These are phyloP conservation scores for Aspergillus ruber DNA, from an alignment of 2,329 filamentous ascomycete species.

Conservation along the genomic window DNA sequence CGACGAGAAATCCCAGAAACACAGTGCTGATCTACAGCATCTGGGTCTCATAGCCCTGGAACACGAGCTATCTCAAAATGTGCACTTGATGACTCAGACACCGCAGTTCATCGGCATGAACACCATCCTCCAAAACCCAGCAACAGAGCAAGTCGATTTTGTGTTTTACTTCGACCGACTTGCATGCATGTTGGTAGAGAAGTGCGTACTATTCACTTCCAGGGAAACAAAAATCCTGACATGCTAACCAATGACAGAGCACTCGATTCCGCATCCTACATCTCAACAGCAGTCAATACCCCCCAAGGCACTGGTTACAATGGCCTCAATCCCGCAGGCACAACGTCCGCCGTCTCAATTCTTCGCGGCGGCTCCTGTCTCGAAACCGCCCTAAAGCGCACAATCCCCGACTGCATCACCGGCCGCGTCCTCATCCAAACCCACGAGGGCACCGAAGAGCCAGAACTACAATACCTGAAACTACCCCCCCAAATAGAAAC, in stretches of 20 bases:
- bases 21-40: conserved; percentile 70
- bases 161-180: conserved; percentile 96
- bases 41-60: conserved; percentile 67
- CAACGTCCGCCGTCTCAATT: conserved; percentile 78
- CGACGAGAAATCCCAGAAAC: conserved; percentile 74
- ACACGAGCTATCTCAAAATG: conserved; percentile 66
- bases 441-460: conserved; percentile 75
- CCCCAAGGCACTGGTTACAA: conserved; percentile 63
- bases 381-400: conserved; percentile 79
- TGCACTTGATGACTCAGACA: conserved; percentile 67
- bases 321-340: conserved; percentile 64
- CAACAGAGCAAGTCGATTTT: conserved; percentile 78
- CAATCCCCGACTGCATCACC: conserved; percentile 86
- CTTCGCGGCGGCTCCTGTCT: conserved; percentile 83
- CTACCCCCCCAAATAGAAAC: conserved; percentile 65
- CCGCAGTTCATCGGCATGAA: conserved; percentile 81
- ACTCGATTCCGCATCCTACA: conserved; percentile 69
- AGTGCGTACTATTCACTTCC: conserved; percentile 24
- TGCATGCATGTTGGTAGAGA: conserved; percentile 75
- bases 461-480: conserved; percentile 84
- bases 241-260: conserved; percentile 46
- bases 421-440: conserved; percentile 89
- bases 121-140: conserved; percentile 77
- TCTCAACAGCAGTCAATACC: conserved; percentile 59
- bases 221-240: too few relatives aligned